phyloP scores from a whole-genome alignment of 352 stramenopile species.

The Pythium phragmitis region DNA sequence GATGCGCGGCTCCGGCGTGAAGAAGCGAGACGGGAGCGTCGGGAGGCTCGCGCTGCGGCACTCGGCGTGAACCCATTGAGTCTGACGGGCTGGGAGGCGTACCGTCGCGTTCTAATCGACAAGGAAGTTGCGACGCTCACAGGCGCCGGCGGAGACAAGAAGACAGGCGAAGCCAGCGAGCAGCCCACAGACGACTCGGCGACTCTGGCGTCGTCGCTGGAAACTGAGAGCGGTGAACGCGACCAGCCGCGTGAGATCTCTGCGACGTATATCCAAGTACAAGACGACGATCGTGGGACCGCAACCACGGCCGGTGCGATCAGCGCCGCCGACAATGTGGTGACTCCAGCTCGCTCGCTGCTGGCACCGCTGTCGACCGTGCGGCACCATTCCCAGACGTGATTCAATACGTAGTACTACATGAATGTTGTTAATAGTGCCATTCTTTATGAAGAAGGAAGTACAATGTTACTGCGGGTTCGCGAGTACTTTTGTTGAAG shows the following conservation, averaged over 20 bases:
- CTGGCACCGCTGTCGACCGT: background rate
- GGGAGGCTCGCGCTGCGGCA: background rate
- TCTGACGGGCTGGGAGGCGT: constrained; percentile 18
- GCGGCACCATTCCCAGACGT: background rate
- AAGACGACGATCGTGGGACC: too few species aligned
- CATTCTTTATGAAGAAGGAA: too few species aligned
- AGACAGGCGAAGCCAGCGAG: background rate
- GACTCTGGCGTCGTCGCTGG: background rate
- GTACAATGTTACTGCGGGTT: too few species aligned
- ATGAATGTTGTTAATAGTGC: too few species aligned
- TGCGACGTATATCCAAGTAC: too few species aligned
- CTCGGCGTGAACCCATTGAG: constrained; percentile 17
- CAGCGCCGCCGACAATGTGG: background rate
- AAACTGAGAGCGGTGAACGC: background rate
- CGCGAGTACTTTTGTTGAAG: too few species aligned
- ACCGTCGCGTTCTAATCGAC: constrained; percentile 21
- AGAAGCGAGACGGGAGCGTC: constrained; percentile 8
- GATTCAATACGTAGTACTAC: background rate
- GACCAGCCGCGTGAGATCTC: too few species aligned
- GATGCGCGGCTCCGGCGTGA: background rate
- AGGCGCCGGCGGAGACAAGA: background rate
- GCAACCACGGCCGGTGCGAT: background rate
- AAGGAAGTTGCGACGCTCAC: constrained; percentile 15
- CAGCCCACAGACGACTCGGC: too few species aligned
- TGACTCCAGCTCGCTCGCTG: background rate